These are phyloP conservation scores for Ceratobasidium sp. DNA, from an alignment of 1,284 basidiomycete genomes.

Conservation along the genomic window DNA sequence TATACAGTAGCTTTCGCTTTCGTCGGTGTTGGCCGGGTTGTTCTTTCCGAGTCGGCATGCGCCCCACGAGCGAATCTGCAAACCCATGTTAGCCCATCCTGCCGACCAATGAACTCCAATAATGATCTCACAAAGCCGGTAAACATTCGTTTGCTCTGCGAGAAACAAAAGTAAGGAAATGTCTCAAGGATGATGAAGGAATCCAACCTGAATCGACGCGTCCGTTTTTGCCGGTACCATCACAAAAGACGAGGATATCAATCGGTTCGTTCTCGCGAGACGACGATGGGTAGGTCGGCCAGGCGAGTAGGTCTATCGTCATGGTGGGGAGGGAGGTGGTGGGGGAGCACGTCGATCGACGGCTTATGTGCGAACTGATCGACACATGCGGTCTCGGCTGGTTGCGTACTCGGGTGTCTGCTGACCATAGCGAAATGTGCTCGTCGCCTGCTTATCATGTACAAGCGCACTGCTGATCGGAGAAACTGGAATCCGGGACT, in stretches of 20 bases:
- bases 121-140: constrained; percentile 22
- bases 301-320: neutral
- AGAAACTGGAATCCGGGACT: neutral
- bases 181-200: neutral
- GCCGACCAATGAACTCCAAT: neutral
- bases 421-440: too few species aligned
- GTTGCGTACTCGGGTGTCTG: too few species aligned
- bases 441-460: too few species aligned
- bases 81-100: neutral
- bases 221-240: constrained; percentile 37
- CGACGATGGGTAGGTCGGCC: neutral
- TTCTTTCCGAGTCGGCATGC: constrained; percentile 9
- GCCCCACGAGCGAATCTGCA: constrained; percentile 20
- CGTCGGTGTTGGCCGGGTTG: neutral
- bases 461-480: neutral
- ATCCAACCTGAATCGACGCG: constrained; percentile 3
- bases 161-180: neutral
- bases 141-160: constrained; percentile 32
- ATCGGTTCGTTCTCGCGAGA: neutral
- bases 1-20: constrained; percentile 20
- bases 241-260: constrained; percentile 36
- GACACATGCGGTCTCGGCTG: too few species aligned
- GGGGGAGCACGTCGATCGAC: neutral
- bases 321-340: neutral
- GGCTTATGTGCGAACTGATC: neutral